phyloP scores from a whole-genome alignment of 2,329 filamentous ascomycete species.

The Exophiala sp. region DNA sequence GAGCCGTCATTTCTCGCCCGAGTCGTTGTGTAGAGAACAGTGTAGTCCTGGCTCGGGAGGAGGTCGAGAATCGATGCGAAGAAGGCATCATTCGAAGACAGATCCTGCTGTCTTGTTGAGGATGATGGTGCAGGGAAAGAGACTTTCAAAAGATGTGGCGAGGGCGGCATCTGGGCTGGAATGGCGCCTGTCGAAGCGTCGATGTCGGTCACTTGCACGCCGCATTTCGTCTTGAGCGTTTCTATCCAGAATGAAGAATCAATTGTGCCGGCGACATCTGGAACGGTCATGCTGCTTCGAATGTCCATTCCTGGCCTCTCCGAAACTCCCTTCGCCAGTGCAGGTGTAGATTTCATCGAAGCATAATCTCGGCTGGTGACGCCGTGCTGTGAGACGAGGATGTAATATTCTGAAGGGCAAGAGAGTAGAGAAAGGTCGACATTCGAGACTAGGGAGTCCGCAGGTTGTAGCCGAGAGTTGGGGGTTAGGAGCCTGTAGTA shows the following conservation, averaged over 20 bases:
- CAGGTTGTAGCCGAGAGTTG: slow-evolving; percentile 43
- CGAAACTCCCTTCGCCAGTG: slow-evolving; percentile 30
- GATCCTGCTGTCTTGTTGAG: slow-evolving; percentile 11
- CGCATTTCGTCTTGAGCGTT: slow-evolving; percentile 48
- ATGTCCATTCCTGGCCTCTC: slow-evolving; percentile 29
- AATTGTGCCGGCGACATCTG: slow-evolving; percentile 52
- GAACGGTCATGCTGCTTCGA: slow-evolving; percentile 51
- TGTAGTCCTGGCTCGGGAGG: slow-evolving; percentile 58
- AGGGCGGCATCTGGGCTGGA: slow-evolving; percentile 20
- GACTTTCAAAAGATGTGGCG: slow-evolving; percentile 40
- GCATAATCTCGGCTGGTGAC: slow-evolving; percentile 67
- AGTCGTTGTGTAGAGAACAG: slow-evolving; percentile 71
- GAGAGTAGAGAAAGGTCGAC: slow-evolving; percentile 51
- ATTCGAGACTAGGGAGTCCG: slow-evolving; percentile 41
- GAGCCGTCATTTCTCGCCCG: slow-evolving; percentile 40
- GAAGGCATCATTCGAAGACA: slow-evolving; percentile 38
- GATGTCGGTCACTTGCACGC: slow-evolving; percentile 41
- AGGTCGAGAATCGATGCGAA: slow-evolving; percentile 46
- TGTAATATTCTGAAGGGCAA: slow-evolving; percentile 73
- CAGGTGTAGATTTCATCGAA: slow-evolving; percentile 50
- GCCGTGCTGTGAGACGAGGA: slow-evolving; percentile 74
- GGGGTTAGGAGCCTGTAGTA: slow-evolving; percentile 34
- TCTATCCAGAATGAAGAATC: slow-evolving; percentile 42
- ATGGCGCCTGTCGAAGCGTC: slow-evolving; percentile 36
- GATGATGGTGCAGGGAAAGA: slow-evolving; percentile 40